Evolutionary conservation across 768 basidiomycete genomes (phyloP).

Genomic region (Xerocomellus dryophilus): DNA sequence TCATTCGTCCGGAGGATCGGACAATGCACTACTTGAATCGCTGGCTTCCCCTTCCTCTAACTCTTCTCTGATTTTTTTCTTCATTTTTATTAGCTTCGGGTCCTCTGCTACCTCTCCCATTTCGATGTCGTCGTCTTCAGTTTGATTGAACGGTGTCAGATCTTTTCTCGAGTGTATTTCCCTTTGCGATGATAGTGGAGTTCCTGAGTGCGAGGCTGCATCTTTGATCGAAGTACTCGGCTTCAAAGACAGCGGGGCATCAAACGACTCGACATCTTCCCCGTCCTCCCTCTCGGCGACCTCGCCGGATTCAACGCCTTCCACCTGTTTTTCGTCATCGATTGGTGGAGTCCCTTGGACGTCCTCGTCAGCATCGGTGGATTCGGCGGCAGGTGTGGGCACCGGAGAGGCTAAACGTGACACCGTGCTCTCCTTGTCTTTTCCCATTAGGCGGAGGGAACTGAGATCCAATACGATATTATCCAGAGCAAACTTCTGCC

Average conservation of each 20-base stretch:
- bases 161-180: conserved; percentile 19
- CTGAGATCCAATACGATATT: conserved; percentile 59
- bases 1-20: conserved; percentile 67
- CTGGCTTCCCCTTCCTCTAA: conserved; percentile 86
- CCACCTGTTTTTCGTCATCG: conserved; percentile 37
- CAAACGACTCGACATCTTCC: conserved; percentile 35
- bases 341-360: conserved; percentile 19
- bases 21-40: conserved; percentile 72
- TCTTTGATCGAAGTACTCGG: conserved; percentile 34
- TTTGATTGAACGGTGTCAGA: conserved; percentile 22
- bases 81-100: conserved; percentile 43
- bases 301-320: conserved; percentile 44
- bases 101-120: conserved; percentile 90
- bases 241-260: conserved; percentile 25
- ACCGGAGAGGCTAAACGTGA: conserved; percentile 41
- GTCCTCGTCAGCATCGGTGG: conserved; percentile 25
- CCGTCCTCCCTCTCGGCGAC: conserved; percentile 38
- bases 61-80: conserved; percentile 64
- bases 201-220: conserved; percentile 34
- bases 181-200: conserved; percentile 28
- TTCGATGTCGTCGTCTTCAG: conserved; percentile 69
- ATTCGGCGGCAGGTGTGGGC: conserved; percentile 50
- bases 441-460: conserved; percentile 63
- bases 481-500: conserved; percentile 68
- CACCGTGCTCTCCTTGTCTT: conserved; percentile 51